Base-by-base conservation (phyloP, 2,329 filamentous ascomycete genomes). In the Pseudohalonectria lignicola region DNA sequence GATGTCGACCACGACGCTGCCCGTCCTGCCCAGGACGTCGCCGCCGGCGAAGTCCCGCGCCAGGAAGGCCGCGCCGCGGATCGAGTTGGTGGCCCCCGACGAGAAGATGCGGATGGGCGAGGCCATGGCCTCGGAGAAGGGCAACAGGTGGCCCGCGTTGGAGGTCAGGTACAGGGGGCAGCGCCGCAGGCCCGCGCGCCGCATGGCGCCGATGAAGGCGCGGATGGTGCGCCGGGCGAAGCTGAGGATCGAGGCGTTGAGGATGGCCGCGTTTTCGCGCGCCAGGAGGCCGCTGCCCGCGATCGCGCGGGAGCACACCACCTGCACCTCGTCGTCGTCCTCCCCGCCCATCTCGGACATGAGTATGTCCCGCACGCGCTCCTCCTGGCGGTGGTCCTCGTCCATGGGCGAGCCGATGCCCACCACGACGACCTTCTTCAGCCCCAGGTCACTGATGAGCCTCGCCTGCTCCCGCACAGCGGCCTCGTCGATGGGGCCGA, bases 251-350 rank as follows among this genome's bases (percentile, higher is more conserved):
- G 74, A 67, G 0, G 75, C 76, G 45, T 82, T 81, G 16, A 82
- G 57, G 15, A 81, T 76, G 2, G 73, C 68, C 0, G 76, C 76
- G 47, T 81, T 81, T 51, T 81, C 77, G 28, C 77, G 63, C 53
- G 79, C 76, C 7, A 79, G 55, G 38, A 76, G 74, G 29, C 59
- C 71, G 10, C 71, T 53, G 43, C 64, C 73, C 12, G 68, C 70
- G 3, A 74, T 66, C 12, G 70, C 65, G 36, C 64, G 64, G 9
- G 69, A 71, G 36, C 62, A 61, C 3, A 74, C 66, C 3, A 75
- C 59, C 37, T 71, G 60, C 35, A 53, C 57, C 10, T n/a, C 26
- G 8, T 26, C 23, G 8, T 26, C 23, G 23, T 7, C 12, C 8
- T 7, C 23, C 8, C 23, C 23, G 23, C 8, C 23, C 1, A 68